phyloP scores from a whole-genome alignment of 2,329 filamentous ascomycete genomes.

The Zymoseptoria passerinii region DNA sequence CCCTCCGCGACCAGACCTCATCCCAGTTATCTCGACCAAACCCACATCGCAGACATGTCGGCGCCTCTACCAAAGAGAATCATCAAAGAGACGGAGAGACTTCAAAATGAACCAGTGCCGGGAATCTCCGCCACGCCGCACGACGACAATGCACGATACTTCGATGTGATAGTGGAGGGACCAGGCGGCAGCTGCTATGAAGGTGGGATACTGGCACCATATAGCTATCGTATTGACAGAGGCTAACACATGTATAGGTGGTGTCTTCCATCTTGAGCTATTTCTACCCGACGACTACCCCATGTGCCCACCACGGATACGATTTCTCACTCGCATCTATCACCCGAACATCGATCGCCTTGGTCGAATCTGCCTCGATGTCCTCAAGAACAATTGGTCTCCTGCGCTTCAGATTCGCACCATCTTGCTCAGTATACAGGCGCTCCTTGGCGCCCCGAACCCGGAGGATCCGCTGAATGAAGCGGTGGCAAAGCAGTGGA shows the following conservation, averaged over 20 bases:
- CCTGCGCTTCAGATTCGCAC: slow-evolving; percentile 95
- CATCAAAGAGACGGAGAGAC: slow-evolving; percentile 94
- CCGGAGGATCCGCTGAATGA: slow-evolving; percentile 97
- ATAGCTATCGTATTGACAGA: background rate
- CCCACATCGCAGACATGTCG: slow-evolving; percentile 43
- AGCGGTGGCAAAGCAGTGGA: slow-evolving; percentile 60
- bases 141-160: slow-evolving; percentile 95
- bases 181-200: slow-evolving; percentile 91
- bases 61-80: slow-evolving; percentile 77
- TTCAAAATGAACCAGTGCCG: slow-evolving; percentile 92
- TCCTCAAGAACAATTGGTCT: slow-evolving; percentile 99
- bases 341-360: slow-evolving; percentile 98
- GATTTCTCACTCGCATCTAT: slow-evolving; percentile 98
- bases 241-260: slow-evolving; percentile 37
- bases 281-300: slow-evolving; percentile 98
- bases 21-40: background rate
- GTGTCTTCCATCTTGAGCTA: slow-evolving; percentile 92
- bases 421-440: slow-evolving; percentile 97
- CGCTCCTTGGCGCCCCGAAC: slow-evolving; percentile 89
- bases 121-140: slow-evolving; percentile 94
- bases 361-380: slow-evolving; percentile 92
- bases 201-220: slow-evolving; percentile 46
- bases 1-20: background rate
- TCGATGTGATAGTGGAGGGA: slow-evolving; percentile 93
- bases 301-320: slow-evolving; percentile 97